Base-by-base conservation (phyloP, 352 stramenopile genomes). In the Pythium monospermum region DNA sequence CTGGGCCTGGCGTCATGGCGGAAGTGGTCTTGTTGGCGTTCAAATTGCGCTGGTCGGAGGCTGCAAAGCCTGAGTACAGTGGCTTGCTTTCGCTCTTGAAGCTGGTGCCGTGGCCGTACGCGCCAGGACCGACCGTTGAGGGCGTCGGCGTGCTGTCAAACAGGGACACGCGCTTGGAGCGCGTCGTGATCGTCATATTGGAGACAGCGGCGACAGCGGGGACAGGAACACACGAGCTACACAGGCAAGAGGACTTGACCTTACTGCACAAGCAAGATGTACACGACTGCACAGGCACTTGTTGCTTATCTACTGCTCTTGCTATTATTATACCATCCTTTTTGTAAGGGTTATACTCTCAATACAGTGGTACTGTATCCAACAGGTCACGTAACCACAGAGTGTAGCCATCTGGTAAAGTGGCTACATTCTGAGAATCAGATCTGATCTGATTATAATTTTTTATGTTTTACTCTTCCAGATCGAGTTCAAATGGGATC, bases 1-100 rank as follows among this genome's bases (percentile, higher is more conserved):
- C 80, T 12, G 80, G 80, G 16, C 76, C 80, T 49, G 80, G 80
- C 0, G 77, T 91, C 49, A 83, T 85, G 15, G 80, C 73, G 15
- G 80, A 88, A 13, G 80, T 91, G 4, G 76, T 85, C 44, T 74
- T 86, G 55, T 91, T 88, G 51, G 74, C 75, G 49, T 88, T 91
- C 31, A 91, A 53, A n/a, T 84, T 66, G n/a, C 76, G 69, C 52
- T 85, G 77, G 53, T 86, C 66, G 0, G 80, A 87, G 4, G 73
- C 73, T 11, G 71, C 76, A 57, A 91, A 91, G 28, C 75, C 82
- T 12, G 80, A 88, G 49, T 84, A 84, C 22, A 71, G 61, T 23
- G 69, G 71, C 8, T 68, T 64, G 2, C 43, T 23, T 22, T 62
- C 45, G 32, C 32, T 44, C 10, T 68, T 69, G 58, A 83, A 88